phyloP scores from a whole-genome alignment of 805 yeast species.

The Candida sithepensis region DNA sequence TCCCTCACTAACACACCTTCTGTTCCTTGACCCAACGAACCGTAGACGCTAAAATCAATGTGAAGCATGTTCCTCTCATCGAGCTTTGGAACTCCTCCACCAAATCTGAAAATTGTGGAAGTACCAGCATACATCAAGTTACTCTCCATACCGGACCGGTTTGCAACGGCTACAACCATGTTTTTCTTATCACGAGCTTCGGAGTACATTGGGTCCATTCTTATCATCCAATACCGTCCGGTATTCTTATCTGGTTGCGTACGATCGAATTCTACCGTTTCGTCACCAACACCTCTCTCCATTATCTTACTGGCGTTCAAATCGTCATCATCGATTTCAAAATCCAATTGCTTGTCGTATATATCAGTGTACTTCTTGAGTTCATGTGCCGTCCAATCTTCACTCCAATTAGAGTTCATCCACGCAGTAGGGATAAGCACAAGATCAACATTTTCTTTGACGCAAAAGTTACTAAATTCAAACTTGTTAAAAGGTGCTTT shows the following conservation, averaged over 20 bases:
- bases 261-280: conserved; percentile 7
- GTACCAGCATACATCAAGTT: conserved; percentile 68
- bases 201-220: conserved; percentile 40
- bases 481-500: conserved; percentile 70
- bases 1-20: conserved; percentile 67
- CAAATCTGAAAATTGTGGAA: conserved; percentile 52
- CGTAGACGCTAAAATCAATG: conserved; percentile 48
- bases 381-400: conserved; percentile 20
- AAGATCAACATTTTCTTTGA: conserved; percentile 45
- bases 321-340: conserved; percentile 17
- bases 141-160: conserved; percentile 77
- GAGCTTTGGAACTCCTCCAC: conserved; percentile 30
- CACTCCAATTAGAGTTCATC: conserved; percentile 50
- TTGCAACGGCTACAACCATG: conserved; percentile 50
- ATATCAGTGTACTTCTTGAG: conserved; percentile 14
- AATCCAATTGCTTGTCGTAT: conserved; percentile 6
- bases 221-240: conserved; percentile 60
- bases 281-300: not conserved
- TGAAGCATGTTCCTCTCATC: conserved; percentile 19
- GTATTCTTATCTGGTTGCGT: conserved; percentile 24
- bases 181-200: conserved; percentile 11
- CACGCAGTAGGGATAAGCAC: conserved; percentile 85
- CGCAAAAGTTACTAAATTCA: conserved; percentile 63
- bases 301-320: conserved; percentile 4
- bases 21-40: conserved; percentile 56